Percentiles rank a stretch among this genome's conserved stretches.
Evolutionary conservation across 371 early-diverging fungal species (phyloP).

Genomic region (Neoconidiobolus thromboides): DNA sequence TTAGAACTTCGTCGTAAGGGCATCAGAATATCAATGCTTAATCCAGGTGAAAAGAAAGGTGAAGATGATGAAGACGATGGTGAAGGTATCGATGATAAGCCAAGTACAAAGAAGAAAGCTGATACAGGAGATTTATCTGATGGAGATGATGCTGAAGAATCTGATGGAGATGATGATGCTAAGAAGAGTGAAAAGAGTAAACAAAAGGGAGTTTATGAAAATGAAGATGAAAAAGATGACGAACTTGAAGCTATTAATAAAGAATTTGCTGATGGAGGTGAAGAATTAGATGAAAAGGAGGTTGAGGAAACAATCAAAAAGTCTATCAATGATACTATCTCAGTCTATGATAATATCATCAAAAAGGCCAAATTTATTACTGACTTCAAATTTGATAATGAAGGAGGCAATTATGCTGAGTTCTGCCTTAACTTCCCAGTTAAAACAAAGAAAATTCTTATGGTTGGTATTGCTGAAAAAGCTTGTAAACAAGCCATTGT

Average conservation of each 20-base stretch:
- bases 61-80: conserved; percentile 21
- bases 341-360: neutral
- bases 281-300: conserved; percentile 16
- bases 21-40: conserved; percentile 7
- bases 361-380: neutral
- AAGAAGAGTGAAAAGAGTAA: conserved; percentile 29
- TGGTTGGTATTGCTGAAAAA: conserved; percentile 71
- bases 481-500: conserved; percentile 46
- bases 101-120: conserved; percentile 7
- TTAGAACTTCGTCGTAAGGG: conserved; percentile 14
- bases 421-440: conserved; percentile 64
- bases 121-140: conserved; percentile 17
- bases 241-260: conserved; percentile 8
- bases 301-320: conserved; percentile 8
- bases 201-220: conserved; percentile 53
- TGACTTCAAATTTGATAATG: conserved; percentile 38
- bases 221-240: conserved; percentile 27
- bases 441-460: conserved; percentile 76
- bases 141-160: conserved; percentile 36
- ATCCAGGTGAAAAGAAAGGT: neutral
- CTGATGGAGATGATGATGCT: conserved; percentile 45
- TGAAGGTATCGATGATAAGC: conserved; percentile 11
- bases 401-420: conserved; percentile 56
- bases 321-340: neutral
- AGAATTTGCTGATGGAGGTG: conserved; percentile 14